Conservation (phyloP, 768 basidiomycete genomes). For the Cystofilobasidium macerans region DNA sequence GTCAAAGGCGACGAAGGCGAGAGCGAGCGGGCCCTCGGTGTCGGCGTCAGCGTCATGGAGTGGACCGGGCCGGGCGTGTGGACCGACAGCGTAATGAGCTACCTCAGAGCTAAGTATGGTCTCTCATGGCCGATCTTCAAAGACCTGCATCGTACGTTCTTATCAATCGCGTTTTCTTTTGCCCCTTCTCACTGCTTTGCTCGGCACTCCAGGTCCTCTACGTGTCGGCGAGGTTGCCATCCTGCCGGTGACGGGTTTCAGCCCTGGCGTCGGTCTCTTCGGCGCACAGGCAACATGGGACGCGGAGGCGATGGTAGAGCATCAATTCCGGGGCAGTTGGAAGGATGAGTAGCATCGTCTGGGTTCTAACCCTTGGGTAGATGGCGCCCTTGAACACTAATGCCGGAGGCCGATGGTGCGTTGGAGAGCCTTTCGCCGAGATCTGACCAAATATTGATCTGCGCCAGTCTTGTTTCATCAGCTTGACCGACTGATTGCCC, state of each 20-base stretch:
- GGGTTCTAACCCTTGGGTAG: too few species aligned
- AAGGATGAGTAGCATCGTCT: background rate
- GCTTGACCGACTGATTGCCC: too few species aligned
- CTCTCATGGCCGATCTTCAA: conserved; percentile 39
- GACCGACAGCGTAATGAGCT: conserved; percentile 40
- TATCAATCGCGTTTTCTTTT: too few species aligned
- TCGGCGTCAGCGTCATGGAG: conserved; percentile 39
- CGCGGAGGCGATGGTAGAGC: conserved; percentile 34
- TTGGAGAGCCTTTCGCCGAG: too few species aligned
- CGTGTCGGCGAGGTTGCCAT: conserved; percentile 40
- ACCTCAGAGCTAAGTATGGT: conserved; percentile 37
- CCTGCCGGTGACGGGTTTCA: conserved; percentile 39
- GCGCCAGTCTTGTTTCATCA: too few species aligned
- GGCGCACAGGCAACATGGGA: conserved; percentile 28
- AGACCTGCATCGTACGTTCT: conserved; percentile 28
- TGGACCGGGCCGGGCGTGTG: conserved; percentile 40
- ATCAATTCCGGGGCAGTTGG: conserved; percentile 15
- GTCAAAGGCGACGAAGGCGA: conserved; percentile 24
- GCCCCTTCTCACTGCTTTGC: background rate
- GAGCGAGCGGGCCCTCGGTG: conserved; percentile 28
- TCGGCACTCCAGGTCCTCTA: conserved; percentile 28
- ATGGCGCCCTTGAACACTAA: too few species aligned
- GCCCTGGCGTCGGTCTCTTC: conserved; percentile 36
- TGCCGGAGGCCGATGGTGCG: too few species aligned
- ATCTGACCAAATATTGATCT: too few species aligned